Evolutionary conservation across 495 filamentous ascomycete genomes (phyloP).

Genomic region (Hypoxylon lienhwacheense): DNA sequence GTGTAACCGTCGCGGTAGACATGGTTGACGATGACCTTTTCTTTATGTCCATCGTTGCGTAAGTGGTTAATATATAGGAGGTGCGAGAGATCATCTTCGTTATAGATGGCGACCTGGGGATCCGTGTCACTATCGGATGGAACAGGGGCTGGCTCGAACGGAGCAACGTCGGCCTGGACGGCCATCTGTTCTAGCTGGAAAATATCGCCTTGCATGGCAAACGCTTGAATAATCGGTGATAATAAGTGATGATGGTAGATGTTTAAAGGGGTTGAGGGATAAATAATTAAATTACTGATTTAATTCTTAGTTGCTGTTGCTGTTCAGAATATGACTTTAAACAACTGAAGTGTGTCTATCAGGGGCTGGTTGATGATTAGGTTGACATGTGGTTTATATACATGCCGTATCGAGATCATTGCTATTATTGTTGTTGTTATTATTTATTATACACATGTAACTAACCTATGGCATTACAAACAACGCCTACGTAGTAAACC

Average conservation of each 20-base stretch:
- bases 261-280: no score
- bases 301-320: not conserved
- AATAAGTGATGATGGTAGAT: not conserved
- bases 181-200: conserved; percentile 36
- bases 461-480: no score
- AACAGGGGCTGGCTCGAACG: conserved; percentile 4
- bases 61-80: conserved; percentile 34
- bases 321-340: no score
- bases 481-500: no score
- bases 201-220: conserved; percentile 41
- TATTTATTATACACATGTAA: conserved; percentile 1
- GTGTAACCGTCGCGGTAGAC: conserved; percentile 29
- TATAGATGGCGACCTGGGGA: conserved; percentile 47
- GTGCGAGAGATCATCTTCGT: conserved; percentile 49
- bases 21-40: conserved; percentile 33
- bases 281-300: conserved; percentile 7
- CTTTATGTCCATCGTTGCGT: conserved; percentile 26
- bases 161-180: conserved; percentile 8
- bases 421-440: no score
- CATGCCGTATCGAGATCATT: conserved; percentile 10
- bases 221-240: no score
- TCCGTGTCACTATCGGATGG: conserved; percentile 2
- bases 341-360: no score
- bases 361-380: not conserved
- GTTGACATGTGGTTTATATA: conserved; percentile 20